Conservation (phyloP, 768 basidiomycete genomes). For the Tricholoma saponaceum region DNA sequence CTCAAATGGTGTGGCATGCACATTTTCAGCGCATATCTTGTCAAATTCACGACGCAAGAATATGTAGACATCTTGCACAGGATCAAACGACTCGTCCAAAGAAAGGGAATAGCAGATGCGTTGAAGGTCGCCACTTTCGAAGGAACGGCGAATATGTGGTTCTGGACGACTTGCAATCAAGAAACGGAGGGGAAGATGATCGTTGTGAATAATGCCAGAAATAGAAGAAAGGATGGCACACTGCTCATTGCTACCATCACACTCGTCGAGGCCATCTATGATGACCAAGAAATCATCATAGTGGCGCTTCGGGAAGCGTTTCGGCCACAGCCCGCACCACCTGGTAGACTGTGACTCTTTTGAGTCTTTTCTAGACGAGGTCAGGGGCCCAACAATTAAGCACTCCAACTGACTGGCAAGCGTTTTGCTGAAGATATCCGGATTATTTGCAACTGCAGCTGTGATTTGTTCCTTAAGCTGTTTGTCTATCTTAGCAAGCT, state of each 20-base stretch:
- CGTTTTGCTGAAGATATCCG: neutral
- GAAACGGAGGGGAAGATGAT: neutral
- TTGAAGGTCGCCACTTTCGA: neutral
- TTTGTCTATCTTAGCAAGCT: neutral
- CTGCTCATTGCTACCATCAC: neutral
- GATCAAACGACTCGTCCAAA: neutral
- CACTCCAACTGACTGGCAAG: neutral
- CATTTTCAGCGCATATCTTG: neutral
- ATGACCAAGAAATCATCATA: neutral
- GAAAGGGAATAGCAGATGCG: neutral
- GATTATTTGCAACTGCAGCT: neutral
- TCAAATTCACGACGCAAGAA: slow-evolving; percentile 2
- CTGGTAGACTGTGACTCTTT: no score
- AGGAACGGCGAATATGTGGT: neutral
- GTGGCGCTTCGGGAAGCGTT: neutral
- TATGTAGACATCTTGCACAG: neutral
- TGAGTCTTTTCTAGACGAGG: no score
- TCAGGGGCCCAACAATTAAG: neutral
- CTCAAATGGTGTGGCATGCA: neutral
- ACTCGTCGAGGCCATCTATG: slow-evolving; percentile 1
- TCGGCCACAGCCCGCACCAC: no score
- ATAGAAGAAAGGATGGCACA: neutral
- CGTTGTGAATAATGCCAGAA: neutral
- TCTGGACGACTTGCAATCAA: slow-evolving; percentile 3
- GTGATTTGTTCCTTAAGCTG: neutral